Base-by-base conservation (phyloP, 441 rosid genomes). In the Corymbia citriodora region DNA sequence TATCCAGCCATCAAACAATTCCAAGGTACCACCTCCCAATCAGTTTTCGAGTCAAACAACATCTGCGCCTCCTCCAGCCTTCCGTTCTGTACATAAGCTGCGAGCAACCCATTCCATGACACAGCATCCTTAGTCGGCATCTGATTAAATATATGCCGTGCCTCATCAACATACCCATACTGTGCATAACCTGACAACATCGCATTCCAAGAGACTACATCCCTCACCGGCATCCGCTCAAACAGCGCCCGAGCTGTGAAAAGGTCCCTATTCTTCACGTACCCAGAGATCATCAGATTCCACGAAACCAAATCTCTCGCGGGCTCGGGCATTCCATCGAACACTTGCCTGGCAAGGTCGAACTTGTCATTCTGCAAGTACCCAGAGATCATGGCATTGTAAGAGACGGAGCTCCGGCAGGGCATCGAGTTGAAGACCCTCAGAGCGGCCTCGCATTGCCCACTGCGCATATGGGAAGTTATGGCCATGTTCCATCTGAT, bases 401-500 rank as follows among this genome's bases (percentile, higher is more conserved):
- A 88, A 50, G 91, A 82, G 81, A 90, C 88, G 68, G 82, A 55
- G 90, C 91, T 90, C 36, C 91, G 89, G 14, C 68, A 88, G 48
- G 90, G 90, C 91, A 90, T 90, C 82, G 63, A 33, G 85, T 88
- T 63, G 59, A 90, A 90, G 40, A 82, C 53, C 49, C 90, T 57
- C 48, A 90, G 85, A 59, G 91, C 91, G 45, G 90, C 54, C 21
- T 83, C 86, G 85, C 59, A 45, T 31, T 88, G 65, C 25, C 91
- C 91, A 48, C 55, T 63, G 55, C 90, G 91, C 91, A 90, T 90
- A 54, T 83, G 91, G 68, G 91, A 79, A 17, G 91, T 90, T 27
- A 90, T 90, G 90, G 91, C 88, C 90, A 88, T 90, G 90, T 88
- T 90, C 87, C 88, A 90, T 88, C 65, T 90, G 85, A 90, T 88